Evolutionary conservation across 2,329 filamentous ascomycete genomes (phyloP).

Genomic region (Ophiocordyceps camponoti-saundersi): DNA sequence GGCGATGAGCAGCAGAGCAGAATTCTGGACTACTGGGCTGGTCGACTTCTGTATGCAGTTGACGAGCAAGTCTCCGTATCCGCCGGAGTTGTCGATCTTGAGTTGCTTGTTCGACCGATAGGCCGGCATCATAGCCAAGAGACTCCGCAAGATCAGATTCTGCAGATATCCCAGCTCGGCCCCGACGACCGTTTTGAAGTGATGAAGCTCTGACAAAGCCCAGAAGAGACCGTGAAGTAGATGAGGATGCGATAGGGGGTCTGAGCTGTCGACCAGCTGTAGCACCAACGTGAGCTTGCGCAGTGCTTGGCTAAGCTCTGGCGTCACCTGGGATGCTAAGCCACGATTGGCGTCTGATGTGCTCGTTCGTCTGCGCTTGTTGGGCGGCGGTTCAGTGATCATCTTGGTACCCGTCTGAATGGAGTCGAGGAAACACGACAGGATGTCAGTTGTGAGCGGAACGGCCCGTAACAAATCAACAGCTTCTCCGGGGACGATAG

Average conservation of each 20-base stretch:
- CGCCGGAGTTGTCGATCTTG: constrained; percentile 58
- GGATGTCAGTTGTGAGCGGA: constrained; percentile 53
- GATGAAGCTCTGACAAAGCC: constrained; percentile 71
- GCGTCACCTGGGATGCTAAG: constrained; percentile 42
- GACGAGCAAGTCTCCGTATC: constrained; percentile 80
- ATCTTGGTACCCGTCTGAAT: constrained; percentile 59
- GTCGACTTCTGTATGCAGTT: constrained; percentile 86
- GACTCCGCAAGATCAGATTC: constrained; percentile 63
- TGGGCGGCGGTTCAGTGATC: constrained; percentile 52
- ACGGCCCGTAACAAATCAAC: constrained; percentile 58
- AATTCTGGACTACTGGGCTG: constrained; percentile 86
- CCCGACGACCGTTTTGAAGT: constrained; percentile 62
- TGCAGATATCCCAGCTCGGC: constrained; percentile 86
- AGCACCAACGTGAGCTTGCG: constrained; percentile 72
- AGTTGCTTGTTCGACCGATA: constrained; percentile 45
- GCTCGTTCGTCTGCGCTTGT: constrained; percentile 67
- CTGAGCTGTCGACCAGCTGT: constrained; percentile 71
- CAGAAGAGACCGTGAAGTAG: constrained; percentile 69
- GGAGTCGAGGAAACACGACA: constrained; percentile 55
- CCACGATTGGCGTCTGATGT: constrained; percentile 48
- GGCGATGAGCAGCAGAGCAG: constrained; percentile 74
- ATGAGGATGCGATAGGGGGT: constrained; percentile 56
- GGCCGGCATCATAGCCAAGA: constrained; percentile 69
- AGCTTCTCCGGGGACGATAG: constrained; percentile 37
- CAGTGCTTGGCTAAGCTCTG: constrained; percentile 50